A percentile compares a stretch with the other conserved stretches of the same genome.
phyloP scores from a whole-genome alignment of 2,329 filamentous ascomycete genomes.

The Hymenoscyphus scutula region DNA sequence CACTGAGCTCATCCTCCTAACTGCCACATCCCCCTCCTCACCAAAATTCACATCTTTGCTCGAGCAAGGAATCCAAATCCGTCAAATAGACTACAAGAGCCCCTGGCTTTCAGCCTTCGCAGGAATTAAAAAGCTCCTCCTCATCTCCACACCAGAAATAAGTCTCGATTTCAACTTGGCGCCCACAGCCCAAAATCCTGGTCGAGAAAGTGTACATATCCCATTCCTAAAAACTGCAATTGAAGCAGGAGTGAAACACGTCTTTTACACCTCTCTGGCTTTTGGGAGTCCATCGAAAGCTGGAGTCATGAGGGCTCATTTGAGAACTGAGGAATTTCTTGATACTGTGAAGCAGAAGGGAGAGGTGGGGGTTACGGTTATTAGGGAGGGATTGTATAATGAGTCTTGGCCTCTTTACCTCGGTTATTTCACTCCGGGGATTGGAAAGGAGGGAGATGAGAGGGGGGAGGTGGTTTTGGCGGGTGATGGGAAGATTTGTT shows the following conservation, averaged over 20 bases:
- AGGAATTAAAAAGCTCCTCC: conserved; percentile 35
- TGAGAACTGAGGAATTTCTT: conserved; percentile 25
- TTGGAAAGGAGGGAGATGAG: conserved; percentile 13
- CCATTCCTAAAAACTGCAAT: conserved; percentile 30
- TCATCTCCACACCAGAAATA: conserved; percentile 34
- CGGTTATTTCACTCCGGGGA: conserved; percentile 21
- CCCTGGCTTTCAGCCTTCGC: conserved; percentile 13
- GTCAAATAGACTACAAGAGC: conserved; percentile 22
- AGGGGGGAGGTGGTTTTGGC: conserved; percentile 29
- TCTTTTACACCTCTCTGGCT: conserved; percentile 37
- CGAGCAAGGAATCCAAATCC: conserved; percentile 22
- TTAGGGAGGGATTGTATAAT: conserved; percentile 32
- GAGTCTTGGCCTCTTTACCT: conserved; percentile 32
- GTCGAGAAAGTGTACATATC: conserved; percentile 19
- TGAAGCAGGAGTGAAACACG: conserved; percentile 34
- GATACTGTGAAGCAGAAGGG: conserved; percentile 7
- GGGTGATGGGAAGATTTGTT: conserved; percentile 29
- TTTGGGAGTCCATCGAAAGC: conserved; percentile 14
- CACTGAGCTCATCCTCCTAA: conserved; percentile 23
- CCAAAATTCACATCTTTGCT: conserved; percentile 40
- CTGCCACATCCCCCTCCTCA: conserved; percentile 18
- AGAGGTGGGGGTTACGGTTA: conserved; percentile 23
- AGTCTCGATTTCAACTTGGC: conserved; percentile 43
- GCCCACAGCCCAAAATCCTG: conserved; percentile 9
- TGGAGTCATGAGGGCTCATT: conserved; percentile 22